Percentiles rank a stretch among this genome's conserved stretches.
These are phyloP conservation scores for Cucurbita maxima DNA, from an alignment of 306 rosid species.

Conservation along the genomic window DNA sequence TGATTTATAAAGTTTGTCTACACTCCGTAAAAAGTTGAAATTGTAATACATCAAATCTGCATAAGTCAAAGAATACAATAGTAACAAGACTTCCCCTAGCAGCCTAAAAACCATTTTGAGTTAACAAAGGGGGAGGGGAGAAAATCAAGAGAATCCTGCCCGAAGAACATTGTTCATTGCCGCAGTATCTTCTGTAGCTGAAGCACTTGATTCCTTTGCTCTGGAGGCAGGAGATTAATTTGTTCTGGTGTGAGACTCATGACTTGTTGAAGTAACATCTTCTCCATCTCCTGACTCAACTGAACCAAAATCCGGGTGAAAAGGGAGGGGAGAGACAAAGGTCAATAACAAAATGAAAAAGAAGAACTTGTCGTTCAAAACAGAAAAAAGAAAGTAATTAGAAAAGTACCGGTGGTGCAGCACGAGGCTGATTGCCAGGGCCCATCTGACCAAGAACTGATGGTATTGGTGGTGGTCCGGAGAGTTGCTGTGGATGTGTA, in stretches of 20 bases:
- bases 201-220: slow-evolving; percentile 87
- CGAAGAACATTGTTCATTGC: slow-evolving; percentile 29
- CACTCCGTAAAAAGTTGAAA: not conserved
- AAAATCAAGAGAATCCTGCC: not conserved
- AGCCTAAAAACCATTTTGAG: not conserved
- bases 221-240: slow-evolving; percentile 78
- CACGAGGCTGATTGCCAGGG: slow-evolving; percentile 39
- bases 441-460: slow-evolving; percentile 42
- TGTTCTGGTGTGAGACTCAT: slow-evolving; percentile 91
- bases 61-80: not conserved
- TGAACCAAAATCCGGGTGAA: slow-evolving; percentile 14
- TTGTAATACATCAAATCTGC: not conserved
- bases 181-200: slow-evolving; percentile 82
- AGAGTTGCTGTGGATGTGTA: slow-evolving; percentile 26
- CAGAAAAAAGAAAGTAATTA: slow-evolving; percentile 1
- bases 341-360: not conserved
- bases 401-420: slow-evolving; percentile 24
- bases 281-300: slow-evolving; percentile 92
- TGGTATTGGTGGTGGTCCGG: slow-evolving; percentile 32
- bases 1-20: not conserved
- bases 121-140: not conserved
- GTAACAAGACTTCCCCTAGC: not conserved
- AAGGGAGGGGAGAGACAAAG: not conserved
- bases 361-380: not conserved
- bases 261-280: slow-evolving; percentile 88